These are phyloP conservation scores for Mortierella polycephala DNA, from an alignment of 371 early-diverging fungal species.

Conservation along the genomic window DNA sequence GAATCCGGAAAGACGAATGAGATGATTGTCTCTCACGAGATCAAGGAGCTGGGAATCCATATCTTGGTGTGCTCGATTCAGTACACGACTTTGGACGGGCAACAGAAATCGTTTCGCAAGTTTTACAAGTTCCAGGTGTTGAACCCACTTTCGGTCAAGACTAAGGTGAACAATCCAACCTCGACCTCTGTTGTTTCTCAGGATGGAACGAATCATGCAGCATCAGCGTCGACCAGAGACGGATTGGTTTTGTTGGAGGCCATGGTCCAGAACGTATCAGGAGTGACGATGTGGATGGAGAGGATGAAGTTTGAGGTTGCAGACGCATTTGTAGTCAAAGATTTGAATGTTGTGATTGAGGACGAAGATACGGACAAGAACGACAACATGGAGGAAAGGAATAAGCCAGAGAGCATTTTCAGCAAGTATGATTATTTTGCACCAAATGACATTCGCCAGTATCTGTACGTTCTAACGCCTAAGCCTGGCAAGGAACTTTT, in stretches of 20 bases:
- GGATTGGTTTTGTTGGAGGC: constrained; percentile 90
- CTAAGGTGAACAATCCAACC: constrained; percentile 83
- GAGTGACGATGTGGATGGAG: constrained; percentile 86
- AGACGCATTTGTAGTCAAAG: constrained; percentile 74
- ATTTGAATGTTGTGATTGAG: constrained; percentile 67
- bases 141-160: constrained; percentile 96
- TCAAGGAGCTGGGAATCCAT: constrained; percentile 94
- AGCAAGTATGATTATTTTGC: constrained; percentile 66
- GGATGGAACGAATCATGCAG: constrained; percentile 17
- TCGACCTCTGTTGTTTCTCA: constrained; percentile 9
- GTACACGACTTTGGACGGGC: constrained; percentile 75
- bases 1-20: constrained; percentile 72
- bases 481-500: constrained; percentile 66
- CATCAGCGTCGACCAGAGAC: constrained; percentile 54
- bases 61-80: constrained; percentile 89
- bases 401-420: constrained; percentile 62
- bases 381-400: neutral
- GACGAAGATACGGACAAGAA: constrained; percentile 10
- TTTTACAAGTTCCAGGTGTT: constrained; percentile 96
- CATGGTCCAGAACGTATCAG: constrained; percentile 91
- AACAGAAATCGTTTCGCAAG: constrained; percentile 82
- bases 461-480: constrained; percentile 86
- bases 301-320: constrained; percentile 87
- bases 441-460: constrained; percentile 89
- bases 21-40: constrained; percentile 88